A percentile compares a stretch with the other conserved stretches of the same genome.
phyloP scores from a whole-genome alignment of 106 monocot genomes.

The Dendrobium chrysotoxum region DNA sequence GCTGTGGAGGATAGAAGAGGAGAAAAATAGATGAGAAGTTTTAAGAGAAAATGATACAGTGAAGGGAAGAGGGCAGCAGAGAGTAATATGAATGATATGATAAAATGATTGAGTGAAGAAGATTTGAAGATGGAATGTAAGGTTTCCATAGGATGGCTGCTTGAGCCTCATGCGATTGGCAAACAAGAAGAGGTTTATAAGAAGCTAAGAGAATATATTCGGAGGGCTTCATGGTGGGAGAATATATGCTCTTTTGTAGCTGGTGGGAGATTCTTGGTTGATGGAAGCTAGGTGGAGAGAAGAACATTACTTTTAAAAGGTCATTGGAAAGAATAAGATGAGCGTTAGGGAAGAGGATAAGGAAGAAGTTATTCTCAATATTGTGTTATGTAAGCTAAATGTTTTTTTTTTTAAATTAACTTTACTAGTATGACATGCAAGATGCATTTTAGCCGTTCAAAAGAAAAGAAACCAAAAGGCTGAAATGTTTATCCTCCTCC shows the following conservation, averaged over 20 bases:
- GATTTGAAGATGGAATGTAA: background rate
- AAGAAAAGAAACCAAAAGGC: no score
- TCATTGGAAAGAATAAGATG: background rate
- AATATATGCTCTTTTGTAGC: background rate
- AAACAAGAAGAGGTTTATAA: slow-evolving; percentile 5
- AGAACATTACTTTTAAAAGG: slow-evolving; percentile 15
- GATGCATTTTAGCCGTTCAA: no score
- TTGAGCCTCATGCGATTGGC: background rate
- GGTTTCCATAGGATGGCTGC: slow-evolving; percentile 11
- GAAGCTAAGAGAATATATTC: slow-evolving; percentile 10
- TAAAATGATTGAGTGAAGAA: background rate
- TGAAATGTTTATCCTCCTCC: no score
- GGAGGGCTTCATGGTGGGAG: slow-evolving; percentile 13
- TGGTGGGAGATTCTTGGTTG: slow-evolving; percentile 8
- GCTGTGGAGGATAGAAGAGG: slow-evolving; percentile 31
- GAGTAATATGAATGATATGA: background rate
- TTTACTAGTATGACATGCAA: no score
- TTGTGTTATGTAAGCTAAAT: no score
- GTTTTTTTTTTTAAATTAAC: no score
- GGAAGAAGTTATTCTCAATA: background rate
- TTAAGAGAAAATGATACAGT: slow-evolving; percentile 6
- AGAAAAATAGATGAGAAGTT: slow-evolving; percentile 19
- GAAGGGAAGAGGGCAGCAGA: slow-evolving; percentile 5
- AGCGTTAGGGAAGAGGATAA: background rate
- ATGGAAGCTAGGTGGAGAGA: slow-evolving; percentile 15